Evolutionary conservation across 331 rosid species (phyloP).

Genomic region (Stylosanthes scabra): DNA sequence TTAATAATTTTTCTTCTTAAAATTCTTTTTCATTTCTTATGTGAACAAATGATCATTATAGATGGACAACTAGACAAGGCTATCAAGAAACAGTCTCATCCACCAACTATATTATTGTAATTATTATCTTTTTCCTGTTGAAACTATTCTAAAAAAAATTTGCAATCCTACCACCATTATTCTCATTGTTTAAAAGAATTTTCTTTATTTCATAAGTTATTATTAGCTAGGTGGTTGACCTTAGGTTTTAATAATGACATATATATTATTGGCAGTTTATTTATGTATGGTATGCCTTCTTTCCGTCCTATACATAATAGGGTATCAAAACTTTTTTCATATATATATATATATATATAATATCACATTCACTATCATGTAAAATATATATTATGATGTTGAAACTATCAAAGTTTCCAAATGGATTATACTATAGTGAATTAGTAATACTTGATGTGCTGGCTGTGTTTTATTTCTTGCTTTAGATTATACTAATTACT

Average conservation of each 20-base stretch:
- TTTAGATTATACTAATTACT: not conserved
- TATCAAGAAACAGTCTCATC: constrained; percentile 18
- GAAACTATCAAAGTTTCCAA: constrained; percentile 2
- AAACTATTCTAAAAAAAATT: constrained; percentile 4
- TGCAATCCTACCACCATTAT: constrained; percentile 3
- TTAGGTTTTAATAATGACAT: not conserved
- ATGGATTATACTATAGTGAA: not conserved
- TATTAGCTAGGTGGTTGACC: not conserved
- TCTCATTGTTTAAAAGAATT: not conserved
- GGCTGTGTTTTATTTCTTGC: not conserved
- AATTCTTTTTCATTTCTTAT: not conserved
- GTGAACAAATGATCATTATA: not conserved
- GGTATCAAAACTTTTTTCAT: no score
- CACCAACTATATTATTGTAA: constrained; percentile 22
- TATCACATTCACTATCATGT: not conserved
- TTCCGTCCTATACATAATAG: no score
- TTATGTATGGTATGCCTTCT: not conserved
- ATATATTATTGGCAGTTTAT: not conserved
- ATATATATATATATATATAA: no score
- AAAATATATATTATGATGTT: not conserved
- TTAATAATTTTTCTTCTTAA: not conserved
- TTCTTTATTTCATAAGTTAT: not conserved
- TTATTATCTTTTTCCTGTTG: constrained; percentile 18
- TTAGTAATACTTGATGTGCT: not conserved
- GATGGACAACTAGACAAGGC: constrained; percentile 1